Base-by-base conservation (phyloP, 2,329 filamentous ascomycete species). In the Calycina marina region DNA sequence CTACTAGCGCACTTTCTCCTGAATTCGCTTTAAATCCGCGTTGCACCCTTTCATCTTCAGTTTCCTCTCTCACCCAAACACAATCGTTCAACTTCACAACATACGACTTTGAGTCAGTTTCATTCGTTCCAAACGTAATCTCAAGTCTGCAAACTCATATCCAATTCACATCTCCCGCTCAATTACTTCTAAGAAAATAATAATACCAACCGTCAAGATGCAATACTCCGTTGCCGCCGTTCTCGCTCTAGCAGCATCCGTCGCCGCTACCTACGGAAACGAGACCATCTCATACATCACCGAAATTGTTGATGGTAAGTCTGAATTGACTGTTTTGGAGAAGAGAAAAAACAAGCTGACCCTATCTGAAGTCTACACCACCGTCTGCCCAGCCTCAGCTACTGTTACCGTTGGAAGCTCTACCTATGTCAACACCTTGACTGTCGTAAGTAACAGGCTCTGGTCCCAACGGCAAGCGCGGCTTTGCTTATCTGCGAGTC, bases 371-470 rank as follows among this genome's bases (percentile, higher is more conserved):
- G 56, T 62, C 26, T 61, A 58, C 41, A 61, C 62, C 41, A 50
- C 63, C 38, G 65, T 58, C 56, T 72, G 67, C 61, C 63, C 67
- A 5, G 49, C 46, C 37, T 49, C 66, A 28, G 69, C 67, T 36
- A 52, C 53, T 30, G 44, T 70, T 40, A 56, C 58, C 30, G 55
- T 60, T 51, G 56, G 57, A 40, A 52, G 52, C 38, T 44, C 57
- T 34, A 69, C 65, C 44, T 45, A 58, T 35, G 68, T 65, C 44
- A 65, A 65, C 56, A 63, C 58, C 39, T 59, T 67, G 41, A 61
- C 60, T 41, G 55, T 55, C 45, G 62, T 66, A 55, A 45, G 56
- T 22, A 14, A 6, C 22, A 13, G 18, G 20, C 14, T 13, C 20
- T 10, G 16, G 9, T 11, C 6, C 9, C 4, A n/a, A n/a, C n/a